These are phyloP conservation scores for Chaetomium olivaceum DNA, from an alignment of 2,329 filamentous ascomycete genomes.

Conservation along the genomic window DNA sequence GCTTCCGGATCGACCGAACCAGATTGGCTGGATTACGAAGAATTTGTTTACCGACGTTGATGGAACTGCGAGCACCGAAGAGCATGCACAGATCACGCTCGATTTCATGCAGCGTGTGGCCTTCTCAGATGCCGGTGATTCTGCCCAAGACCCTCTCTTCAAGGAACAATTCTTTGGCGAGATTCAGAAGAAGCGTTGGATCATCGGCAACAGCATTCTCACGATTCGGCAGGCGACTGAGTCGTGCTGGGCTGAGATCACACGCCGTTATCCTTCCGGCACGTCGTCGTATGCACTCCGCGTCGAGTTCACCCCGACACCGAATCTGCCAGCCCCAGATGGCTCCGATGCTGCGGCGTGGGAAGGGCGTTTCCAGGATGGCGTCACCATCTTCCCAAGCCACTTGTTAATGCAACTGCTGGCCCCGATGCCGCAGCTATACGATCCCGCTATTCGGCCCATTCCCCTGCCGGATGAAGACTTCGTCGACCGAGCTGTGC, in stretches of 20 bases:
- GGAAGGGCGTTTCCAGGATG: conserved; percentile 53
- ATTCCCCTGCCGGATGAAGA: conserved; percentile 74
- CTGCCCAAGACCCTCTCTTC: conserved; percentile 65
- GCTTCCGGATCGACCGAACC: conserved; percentile 76
- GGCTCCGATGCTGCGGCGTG: conserved; percentile 50
- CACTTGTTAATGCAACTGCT: conserved; percentile 71
- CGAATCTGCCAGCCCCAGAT: conserved; percentile 26
- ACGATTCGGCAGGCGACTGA: conserved; percentile 70
- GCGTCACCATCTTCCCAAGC: conserved; percentile 68
- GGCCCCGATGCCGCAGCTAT: conserved; percentile 60
- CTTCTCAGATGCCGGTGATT: conserved; percentile 83
- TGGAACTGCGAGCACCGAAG: conserved; percentile 75
- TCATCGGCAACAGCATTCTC: conserved; percentile 72
- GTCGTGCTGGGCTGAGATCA: conserved; percentile 69
- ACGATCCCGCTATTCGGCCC: conserved; percentile 62
- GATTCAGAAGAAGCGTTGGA: conserved; percentile 67
- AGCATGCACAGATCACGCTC: conserved; percentile 89
- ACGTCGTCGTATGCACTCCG: conserved; percentile 61
- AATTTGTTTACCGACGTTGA: conserved; percentile 78
- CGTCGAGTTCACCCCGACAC: conserved; percentile 55
- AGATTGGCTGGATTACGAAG: conserved; percentile 88
- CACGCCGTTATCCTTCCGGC: conserved; percentile 70
- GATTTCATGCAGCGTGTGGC: conserved; percentile 92
- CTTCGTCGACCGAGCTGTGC: conserved; percentile 70
- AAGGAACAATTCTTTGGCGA: conserved; percentile 64